Conservation (phyloP, 805 yeast genomes). For the Cyberlindnera galapagoensis region DNA sequence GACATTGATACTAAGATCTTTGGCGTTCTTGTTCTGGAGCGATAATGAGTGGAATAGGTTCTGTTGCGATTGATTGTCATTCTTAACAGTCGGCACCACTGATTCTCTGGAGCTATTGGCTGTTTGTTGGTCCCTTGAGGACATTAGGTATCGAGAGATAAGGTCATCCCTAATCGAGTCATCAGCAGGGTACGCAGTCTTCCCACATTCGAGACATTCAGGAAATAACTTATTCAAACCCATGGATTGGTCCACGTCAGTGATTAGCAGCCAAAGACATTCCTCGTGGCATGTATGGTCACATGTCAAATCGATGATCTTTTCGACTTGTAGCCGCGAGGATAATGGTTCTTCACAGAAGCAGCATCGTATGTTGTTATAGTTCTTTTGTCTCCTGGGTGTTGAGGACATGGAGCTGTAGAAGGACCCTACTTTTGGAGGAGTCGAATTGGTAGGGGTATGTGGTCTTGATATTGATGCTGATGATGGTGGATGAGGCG, state of each 20-base stretch:
- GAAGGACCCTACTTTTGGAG: slow-evolving; percentile 18
- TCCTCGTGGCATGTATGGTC: slow-evolving; percentile 42
- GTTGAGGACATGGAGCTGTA: slow-evolving; percentile 11
- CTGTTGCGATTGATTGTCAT: too few relatives aligned
- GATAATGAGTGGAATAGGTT: slow-evolving; percentile 15
- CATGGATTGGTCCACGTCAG: slow-evolving; percentile 4
- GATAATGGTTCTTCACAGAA: slow-evolving; percentile 37
- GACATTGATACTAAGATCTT: slow-evolving; percentile 21
- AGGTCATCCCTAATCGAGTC: slow-evolving; percentile 16
- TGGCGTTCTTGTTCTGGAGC: slow-evolving; percentile 19
- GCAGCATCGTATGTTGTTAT: slow-evolving; percentile 27
- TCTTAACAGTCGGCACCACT: too few relatives aligned
- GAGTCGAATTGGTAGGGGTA: slow-evolving; percentile 2
- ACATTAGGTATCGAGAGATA: slow-evolving; percentile 16
- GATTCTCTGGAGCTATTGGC: too few relatives aligned
- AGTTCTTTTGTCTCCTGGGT: slow-evolving; percentile 14
- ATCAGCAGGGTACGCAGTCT: slow-evolving; percentile 18
- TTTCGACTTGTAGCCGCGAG: slow-evolving; percentile 31
- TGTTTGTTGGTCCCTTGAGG: slow-evolving; percentile 4
- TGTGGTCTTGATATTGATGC: slow-evolving; percentile 9
- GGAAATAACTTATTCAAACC: slow-evolving; percentile 20
- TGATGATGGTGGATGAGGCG: slow-evolving; percentile 4
- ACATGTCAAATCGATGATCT: slow-evolving; percentile 33
- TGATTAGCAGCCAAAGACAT: slow-evolving; percentile 29
- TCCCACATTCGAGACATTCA: slow-evolving; percentile 16